These are phyloP conservation scores for Rhynchosporium secalis DNA, from an alignment of 2,329 filamentous ascomycete species.

Conservation along the genomic window DNA sequence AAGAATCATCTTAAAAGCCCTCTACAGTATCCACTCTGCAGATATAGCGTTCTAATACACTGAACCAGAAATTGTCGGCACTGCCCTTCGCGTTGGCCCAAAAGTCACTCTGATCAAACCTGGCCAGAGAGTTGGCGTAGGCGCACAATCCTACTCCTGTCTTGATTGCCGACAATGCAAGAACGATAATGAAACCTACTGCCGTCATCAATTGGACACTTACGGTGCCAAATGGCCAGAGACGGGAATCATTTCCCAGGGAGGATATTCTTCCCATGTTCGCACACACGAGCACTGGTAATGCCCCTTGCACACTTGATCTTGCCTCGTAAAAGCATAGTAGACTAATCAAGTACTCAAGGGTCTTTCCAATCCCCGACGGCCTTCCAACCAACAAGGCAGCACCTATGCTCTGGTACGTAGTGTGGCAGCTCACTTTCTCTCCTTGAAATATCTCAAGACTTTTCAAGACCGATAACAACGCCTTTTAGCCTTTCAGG, in stretches of 20 bases:
- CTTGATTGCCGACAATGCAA: constrained; percentile 55
- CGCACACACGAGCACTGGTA: constrained; percentile 75
- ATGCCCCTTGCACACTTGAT: constrained; percentile 36
- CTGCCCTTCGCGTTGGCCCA: constrained; percentile 64
- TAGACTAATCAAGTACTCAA: constrained; percentile 4
- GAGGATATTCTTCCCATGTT: constrained; percentile 67
- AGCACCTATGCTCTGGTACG: constrained; percentile 73
- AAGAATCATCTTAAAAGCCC: background rate
- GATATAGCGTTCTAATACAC: too few relatives aligned
- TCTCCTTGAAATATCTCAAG: too few relatives aligned
- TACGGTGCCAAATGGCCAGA: constrained; percentile 53
- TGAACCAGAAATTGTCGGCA: constrained; percentile 63
- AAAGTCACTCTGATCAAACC: constrained; percentile 59
- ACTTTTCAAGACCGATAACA: too few relatives aligned
- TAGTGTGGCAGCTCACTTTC: too few relatives aligned
- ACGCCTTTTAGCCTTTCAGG: too few relatives aligned
- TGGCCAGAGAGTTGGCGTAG: constrained; percentile 56
- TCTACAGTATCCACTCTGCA: too few relatives aligned
- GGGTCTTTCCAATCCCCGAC: constrained; percentile 57
- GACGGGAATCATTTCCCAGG: constrained; percentile 61
- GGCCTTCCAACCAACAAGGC: constrained; percentile 61
- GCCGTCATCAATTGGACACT: constrained; percentile 51
- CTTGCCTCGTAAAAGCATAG: background rate
- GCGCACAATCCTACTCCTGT: constrained; percentile 55
- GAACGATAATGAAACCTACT: constrained; percentile 57